These are phyloP conservation scores for Pestalotiopsis sp. DNA, from an alignment of 2,329 filamentous ascomycete species.

Conservation along the genomic window DNA sequence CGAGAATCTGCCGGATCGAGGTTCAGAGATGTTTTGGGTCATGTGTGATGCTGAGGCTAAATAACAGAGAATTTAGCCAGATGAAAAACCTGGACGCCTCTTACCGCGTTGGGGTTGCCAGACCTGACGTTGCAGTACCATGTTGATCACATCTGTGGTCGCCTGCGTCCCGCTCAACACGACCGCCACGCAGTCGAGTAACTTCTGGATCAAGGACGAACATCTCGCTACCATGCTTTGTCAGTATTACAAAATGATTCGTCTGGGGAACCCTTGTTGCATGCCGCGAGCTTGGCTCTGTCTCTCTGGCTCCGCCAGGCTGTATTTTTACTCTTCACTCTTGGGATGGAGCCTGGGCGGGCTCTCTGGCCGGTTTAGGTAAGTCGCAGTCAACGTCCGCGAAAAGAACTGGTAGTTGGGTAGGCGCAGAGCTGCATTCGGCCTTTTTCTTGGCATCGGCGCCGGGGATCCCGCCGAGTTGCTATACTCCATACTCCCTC, in stretches of 20 bases:
- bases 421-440: background rate
- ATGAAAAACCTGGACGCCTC: background rate
- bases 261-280: constrained; percentile 11
- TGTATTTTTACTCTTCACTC: background rate
- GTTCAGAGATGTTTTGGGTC: constrained; percentile 7
- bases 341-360: background rate
- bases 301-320: background rate
- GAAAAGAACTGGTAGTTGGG: background rate
- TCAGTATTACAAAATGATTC: constrained; percentile 9
- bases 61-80: constrained; percentile 11
- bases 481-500: background rate
- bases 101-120: background rate
- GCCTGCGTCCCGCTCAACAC: background rate
- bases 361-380: constrained; percentile 10
- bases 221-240: constrained; percentile 14
- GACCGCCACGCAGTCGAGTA: background rate
- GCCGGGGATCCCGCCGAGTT: background rate
- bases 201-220: background rate
- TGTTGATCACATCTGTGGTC: background rate
- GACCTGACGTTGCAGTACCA: background rate
- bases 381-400: constrained; percentile 7
- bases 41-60: constrained; percentile 7
- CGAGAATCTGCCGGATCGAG: constrained; percentile 9
- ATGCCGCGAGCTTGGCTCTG: background rate
- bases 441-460: constrained; percentile 10